A percentile compares a stretch with the other conserved stretches of the same genome.
These are phyloP conservation scores for Wallacemonas rigidus DNA, from an alignment of 208 protist genomes.

Conservation along the genomic window DNA sequence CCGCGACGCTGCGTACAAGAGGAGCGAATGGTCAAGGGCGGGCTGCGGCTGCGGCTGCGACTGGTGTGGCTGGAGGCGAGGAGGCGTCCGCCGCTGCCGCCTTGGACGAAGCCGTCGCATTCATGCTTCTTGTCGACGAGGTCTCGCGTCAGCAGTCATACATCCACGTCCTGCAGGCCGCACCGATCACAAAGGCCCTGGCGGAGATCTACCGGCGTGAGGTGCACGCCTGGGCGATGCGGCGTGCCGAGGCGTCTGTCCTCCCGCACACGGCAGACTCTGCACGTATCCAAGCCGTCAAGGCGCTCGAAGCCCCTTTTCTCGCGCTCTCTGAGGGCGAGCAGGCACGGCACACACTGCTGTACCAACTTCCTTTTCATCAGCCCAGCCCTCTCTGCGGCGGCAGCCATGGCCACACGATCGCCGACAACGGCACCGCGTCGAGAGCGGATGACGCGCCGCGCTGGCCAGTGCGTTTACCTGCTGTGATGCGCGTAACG, in stretches of 20 bases:
- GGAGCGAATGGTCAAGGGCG: too few species aligned
- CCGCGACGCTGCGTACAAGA: conserved; percentile 26
- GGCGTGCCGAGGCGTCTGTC: neutral
- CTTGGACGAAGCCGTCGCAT: conserved; percentile 47
- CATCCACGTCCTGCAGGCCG: conserved; percentile 46
- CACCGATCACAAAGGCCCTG: conserved; percentile 36
- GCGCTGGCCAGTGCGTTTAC: conserved; percentile 15
- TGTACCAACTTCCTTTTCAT: conserved; percentile 19
- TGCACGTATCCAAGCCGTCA: neutral
- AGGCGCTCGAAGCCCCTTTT: neutral
- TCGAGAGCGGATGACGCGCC: neutral
- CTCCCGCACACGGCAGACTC: too few species aligned
- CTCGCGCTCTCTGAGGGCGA: neutral
- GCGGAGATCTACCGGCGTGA: conserved; percentile 29
- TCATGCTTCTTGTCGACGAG: conserved; percentile 68
- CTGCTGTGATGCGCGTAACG: conserved; percentile 38
- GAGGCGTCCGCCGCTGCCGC: conserved; percentile 13
- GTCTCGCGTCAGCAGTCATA: conserved; percentile 33
- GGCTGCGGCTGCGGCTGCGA: too few species aligned
- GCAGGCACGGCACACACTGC: conserved; percentile 1
- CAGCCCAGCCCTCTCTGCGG: conserved; percentile 26
- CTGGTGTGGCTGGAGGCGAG: too few species aligned
- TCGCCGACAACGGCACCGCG: conserved; percentile 3
- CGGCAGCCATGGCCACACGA: too few species aligned
- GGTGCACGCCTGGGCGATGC: neutral